Conservation (phyloP, 768 basidiomycete genomes). For the Trametes meyenii region DNA sequence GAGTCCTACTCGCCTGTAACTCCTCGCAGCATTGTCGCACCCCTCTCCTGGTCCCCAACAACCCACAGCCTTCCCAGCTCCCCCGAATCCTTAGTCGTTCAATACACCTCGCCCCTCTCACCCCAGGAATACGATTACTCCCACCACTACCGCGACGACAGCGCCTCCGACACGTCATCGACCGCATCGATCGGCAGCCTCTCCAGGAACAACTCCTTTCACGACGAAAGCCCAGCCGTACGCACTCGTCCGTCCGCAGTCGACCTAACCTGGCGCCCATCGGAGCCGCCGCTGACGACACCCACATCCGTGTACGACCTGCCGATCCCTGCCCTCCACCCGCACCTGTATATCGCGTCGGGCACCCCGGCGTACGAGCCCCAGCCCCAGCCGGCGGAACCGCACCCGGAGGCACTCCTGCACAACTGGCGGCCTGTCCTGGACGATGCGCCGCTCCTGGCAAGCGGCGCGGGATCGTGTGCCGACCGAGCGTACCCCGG, state of each 20-base stretch:
- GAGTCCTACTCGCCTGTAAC: slow-evolving; percentile 6
- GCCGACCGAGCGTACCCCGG: slow-evolving; percentile 1
- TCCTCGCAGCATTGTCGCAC: not conserved
- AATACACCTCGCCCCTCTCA: slow-evolving; percentile 6
- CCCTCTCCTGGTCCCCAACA: slow-evolving; percentile 3
- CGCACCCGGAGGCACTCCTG: slow-evolving; percentile 11
- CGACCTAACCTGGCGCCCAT: slow-evolving; percentile 5
- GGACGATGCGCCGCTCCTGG: slow-evolving; percentile 6
- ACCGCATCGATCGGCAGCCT: slow-evolving; percentile 13
- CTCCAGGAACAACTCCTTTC: slow-evolving; percentile 2
- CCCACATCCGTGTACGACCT: slow-evolving; percentile 5
- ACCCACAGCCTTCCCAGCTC: slow-evolving; percentile 6
- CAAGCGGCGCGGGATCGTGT: not conserved
- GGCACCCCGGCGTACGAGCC: slow-evolving; percentile 6
- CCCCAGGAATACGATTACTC: slow-evolving; percentile 9
- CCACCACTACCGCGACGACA: slow-evolving; percentile 17
- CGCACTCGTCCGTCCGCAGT: not conserved
- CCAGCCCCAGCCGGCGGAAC: not conserved
- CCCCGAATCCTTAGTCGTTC: slow-evolving; percentile 8
- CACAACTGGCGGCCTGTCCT: slow-evolving; percentile 13
- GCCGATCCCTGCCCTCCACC: slow-evolving; percentile 11
- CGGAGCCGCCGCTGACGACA: not conserved
- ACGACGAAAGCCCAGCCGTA: not conserved
- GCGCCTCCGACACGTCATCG: slow-evolving; percentile 13
- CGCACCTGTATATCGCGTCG: slow-evolving; percentile 11